Evolutionary conservation across 2,329 filamentous ascomycete species (phyloP), one percentile per base, ranked within the genome.

Genomic region (Botrytis deweyae): DNA sequence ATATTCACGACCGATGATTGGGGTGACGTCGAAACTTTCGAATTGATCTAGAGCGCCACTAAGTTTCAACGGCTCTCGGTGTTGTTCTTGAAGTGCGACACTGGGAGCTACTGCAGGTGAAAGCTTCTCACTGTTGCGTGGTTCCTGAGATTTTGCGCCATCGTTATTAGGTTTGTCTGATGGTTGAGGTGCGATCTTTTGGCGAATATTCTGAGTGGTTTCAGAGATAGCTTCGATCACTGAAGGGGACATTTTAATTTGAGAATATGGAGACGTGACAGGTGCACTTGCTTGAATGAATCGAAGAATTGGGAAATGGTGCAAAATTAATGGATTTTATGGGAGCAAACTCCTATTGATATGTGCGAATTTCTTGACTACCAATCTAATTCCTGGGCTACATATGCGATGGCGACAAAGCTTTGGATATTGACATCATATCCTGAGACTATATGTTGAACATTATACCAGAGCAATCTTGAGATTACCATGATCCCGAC

Each of bases 1-100:
- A 73, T 85, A 86, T 75, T 87, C 85, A 20, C 83, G 82, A 4
- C 85, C 85, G 67, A 86, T 86, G 46, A 83, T 79, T 6, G 85
- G 85, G 2, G 85, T 86, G 7, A 84, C 80, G 65, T 86, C 85
- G 49, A 81, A 80, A 46, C 73, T 76, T 73, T 80, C 75, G 38
- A 80, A 80, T 25, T 76, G 61, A 40, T 81, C 77, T 0, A 81
- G 73, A 52, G 76, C 76, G 42, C 80, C 80, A 42, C 74, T 76
- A 25, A 80, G 75, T 61, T 78, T 79, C 25, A 81, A 75, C 38
- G 79, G 79, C n/a, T 79, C 76, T 66, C 76, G 77, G 63, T 76
- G 76, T n/a, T 74, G 73, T 36, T 38, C 62, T 42, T 75, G 46
- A 46, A 62, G 25, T 16, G 68, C n/a, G 25, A 16, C 36, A n/a